Base-by-base conservation (phyloP, 331 rosid species). In the Prunus yedoensis region DNA sequence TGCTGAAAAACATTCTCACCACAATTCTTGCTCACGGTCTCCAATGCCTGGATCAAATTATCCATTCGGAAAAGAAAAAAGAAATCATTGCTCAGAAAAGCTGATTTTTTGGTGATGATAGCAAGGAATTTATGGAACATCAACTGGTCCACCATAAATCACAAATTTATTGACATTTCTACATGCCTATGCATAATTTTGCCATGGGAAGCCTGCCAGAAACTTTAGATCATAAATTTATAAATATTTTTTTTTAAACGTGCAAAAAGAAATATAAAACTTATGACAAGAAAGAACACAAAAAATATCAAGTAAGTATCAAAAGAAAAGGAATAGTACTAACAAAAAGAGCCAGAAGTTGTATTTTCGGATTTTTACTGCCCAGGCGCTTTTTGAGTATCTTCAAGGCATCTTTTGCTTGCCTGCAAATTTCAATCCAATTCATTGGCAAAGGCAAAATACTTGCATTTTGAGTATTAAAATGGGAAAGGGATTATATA, bases 381-480 rank as follows among this genome's bases (percentile, higher is more conserved):
- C 81, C 83, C 67, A 92, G 79, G n/a, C 97, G 97, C 88, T 95
- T 95, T 88, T 95, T 95, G 65, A 95, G 91, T 78, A 74, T 88
- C 91, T 95, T 95, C 77, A 92, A 77, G 53, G 97, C 99, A 74
- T 95, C 99, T 83, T 92, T 94, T n/a, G 93, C 92, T 84, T 92
- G 96, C 92, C 99, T 95, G 87, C 79, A 89, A 78, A 81, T 68
- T 66, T 60, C 54, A 79, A 73, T 54, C 75, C 69, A 76, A 79
- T 54, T 49, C 75, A 79, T 75, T 64, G 28, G 13, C 64, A 67
- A 64, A 66, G 62, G 50, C 74, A 77, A 71, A 41, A 11, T 25
- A 38, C 28, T 46, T 12, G 67, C 51, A 71, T 71, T 56, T 9
- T 46, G 27, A 43, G 49, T 10, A 69, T 51, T 63, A 14, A 71